Percentiles rank a stretch among this genome's conserved stretches.
These are phyloP conservation scores for Plenodomus biglobosus DNA, from an alignment of 2,329 filamentous ascomycete genomes.

Conservation along the genomic window DNA sequence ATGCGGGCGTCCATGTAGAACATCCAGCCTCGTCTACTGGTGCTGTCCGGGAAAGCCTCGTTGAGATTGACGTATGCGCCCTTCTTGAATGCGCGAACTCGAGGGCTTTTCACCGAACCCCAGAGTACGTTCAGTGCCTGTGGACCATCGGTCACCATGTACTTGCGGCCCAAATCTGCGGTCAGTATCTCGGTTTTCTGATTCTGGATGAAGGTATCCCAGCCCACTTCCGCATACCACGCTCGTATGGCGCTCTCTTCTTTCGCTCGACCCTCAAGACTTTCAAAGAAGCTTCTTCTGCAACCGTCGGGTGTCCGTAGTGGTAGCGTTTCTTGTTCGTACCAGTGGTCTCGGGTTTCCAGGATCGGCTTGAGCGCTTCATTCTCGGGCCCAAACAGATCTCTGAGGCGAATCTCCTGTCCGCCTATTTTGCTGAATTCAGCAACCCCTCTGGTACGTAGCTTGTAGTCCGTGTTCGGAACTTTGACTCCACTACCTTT, in stretches of 20 bases:
- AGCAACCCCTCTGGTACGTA: slow-evolving; percentile 31
- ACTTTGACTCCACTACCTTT: slow-evolving; percentile 18
- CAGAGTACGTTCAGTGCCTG: slow-evolving; percentile 51
- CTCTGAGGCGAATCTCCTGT: slow-evolving; percentile 47
- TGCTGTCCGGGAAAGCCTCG: slow-evolving; percentile 35
- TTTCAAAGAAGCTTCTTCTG: slow-evolving; percentile 49
- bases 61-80: slow-evolving; percentile 50
- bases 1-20: slow-evolving; percentile 59
- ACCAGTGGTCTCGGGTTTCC: slow-evolving; percentile 55
- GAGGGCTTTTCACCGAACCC: slow-evolving; percentile 52
- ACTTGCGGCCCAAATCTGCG: slow-evolving; percentile 44
- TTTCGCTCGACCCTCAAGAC: slow-evolving; percentile 44
- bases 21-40: slow-evolving; percentile 53
- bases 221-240: slow-evolving; percentile 55
- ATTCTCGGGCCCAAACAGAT: slow-evolving; percentile 54
- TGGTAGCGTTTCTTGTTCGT: slow-evolving; percentile 55
- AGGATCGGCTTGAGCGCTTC: slow-evolving; percentile 54
- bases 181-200: slow-evolving; percentile 46
- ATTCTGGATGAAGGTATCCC: slow-evolving; percentile 44
- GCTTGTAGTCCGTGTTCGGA: slow-evolving; percentile 13
- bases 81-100: slow-evolving; percentile 46
- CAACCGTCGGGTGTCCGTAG: slow-evolving; percentile 42
- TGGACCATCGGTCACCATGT: slow-evolving; percentile 44
- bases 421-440: slow-evolving; percentile 37
- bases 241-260: slow-evolving; percentile 54